These are phyloP conservation scores for Aaosphaeria pasadenensis DNA, from an alignment of 2,329 filamentous ascomycete genomes.

Conservation along the genomic window DNA sequence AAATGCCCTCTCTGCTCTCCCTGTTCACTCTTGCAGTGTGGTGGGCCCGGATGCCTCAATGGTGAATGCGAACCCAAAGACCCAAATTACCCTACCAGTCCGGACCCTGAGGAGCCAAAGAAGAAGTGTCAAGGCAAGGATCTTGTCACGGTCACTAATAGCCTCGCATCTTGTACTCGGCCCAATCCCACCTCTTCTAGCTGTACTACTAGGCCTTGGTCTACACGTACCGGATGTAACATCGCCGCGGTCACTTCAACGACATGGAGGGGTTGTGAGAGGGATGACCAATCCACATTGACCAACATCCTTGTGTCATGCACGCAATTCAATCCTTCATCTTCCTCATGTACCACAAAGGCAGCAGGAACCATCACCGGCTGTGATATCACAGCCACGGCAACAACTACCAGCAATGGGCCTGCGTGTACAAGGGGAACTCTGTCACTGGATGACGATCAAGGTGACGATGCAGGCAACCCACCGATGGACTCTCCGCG, in stretches of 20 bases:
- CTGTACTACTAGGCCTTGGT: no score
- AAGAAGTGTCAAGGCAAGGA: no score
- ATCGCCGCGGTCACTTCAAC: background rate
- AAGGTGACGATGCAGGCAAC: constrained; percentile 18
- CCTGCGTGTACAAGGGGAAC: constrained; percentile 18
- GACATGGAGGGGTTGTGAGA: constrained; percentile 9
- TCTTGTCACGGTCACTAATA: no score
- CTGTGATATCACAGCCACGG: background rate
- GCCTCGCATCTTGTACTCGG: no score
- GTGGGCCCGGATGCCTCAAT: background rate
- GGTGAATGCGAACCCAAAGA: background rate
- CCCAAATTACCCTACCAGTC: background rate
- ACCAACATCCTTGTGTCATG: constrained; percentile 19
- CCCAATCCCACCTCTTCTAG: no score
- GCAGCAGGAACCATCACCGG: background rate
- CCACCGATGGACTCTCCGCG: no score
- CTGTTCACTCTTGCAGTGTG: background rate
- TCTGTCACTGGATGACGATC: constrained; percentile 25
- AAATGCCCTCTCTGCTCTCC: no score
- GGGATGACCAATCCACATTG: constrained; percentile 17
- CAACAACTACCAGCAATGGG: constrained; percentile 8
- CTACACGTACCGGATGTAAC: no score
- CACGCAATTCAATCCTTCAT: constrained; percentile 11
- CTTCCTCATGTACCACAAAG: constrained; percentile 8
- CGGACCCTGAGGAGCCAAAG: background rate